Conservation (phyloP, 129 eudicot species). For the Artemisia argyi region DNA sequence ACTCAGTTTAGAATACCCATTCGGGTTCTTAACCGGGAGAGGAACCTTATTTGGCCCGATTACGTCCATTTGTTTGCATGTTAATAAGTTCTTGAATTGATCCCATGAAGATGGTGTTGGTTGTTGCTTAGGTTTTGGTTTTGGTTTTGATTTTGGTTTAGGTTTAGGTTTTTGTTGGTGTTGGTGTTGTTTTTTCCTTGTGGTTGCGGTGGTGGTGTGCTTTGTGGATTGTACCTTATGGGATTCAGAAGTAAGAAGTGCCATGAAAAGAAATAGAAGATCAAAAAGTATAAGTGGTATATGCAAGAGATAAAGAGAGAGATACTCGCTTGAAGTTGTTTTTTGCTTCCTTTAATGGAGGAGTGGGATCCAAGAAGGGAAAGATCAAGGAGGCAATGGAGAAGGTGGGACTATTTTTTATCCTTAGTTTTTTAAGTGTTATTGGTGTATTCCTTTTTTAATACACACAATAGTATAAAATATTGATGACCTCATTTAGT, state of each 20-base stretch:
- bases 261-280: constrained; percentile 38
- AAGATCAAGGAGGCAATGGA: constrained; percentile 30
- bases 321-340: constrained; percentile 30
- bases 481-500: neutral
- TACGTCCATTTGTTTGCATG: constrained; percentile 68
- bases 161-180: constrained; percentile 38
- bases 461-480: neutral
- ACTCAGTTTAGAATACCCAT: constrained; percentile 38
- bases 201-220: constrained; percentile 22
- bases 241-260: constrained; percentile 43
- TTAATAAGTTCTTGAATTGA: constrained; percentile 77
- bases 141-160: neutral
- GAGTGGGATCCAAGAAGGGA: constrained; percentile 42
- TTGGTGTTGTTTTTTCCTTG: constrained; percentile 19
- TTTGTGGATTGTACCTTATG: constrained; percentile 38
- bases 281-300: neutral
- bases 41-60: constrained; percentile 43
- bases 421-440: neutral
- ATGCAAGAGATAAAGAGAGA: constrained; percentile 27
- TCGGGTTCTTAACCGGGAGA: constrained; percentile 44
- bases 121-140: constrained; percentile 34
- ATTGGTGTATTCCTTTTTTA: neutral
- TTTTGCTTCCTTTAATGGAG: constrained; percentile 46
- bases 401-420: constrained; percentile 26
- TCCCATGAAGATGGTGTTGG: constrained; percentile 72